Evolutionary conservation across 108 stramenopile species (phyloP).

Genomic region (Pseudonitzschia multiseries): DNA sequence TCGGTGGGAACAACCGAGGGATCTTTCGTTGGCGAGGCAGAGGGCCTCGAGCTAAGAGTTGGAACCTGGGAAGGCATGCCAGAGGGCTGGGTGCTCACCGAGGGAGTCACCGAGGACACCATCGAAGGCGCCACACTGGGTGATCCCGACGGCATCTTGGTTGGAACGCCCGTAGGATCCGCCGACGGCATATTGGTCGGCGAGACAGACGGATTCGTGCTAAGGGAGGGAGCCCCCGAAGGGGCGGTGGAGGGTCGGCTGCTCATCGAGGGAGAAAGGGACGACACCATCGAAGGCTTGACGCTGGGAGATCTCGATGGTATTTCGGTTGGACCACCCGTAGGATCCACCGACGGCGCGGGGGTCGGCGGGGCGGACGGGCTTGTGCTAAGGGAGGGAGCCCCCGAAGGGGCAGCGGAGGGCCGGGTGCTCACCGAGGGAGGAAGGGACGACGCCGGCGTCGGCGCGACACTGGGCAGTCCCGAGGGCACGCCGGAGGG

Average conservation of each 20-base stretch:
- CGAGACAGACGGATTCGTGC: neutral
- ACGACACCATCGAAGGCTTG: neutral
- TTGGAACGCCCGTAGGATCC: neutral
- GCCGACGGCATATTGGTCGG: neutral
- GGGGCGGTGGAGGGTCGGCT: constrained; percentile 10
- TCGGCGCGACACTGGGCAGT: neutral
- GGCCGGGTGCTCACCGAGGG: constrained; percentile 18
- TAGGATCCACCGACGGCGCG: neutral
- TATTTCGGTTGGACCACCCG: too few species aligned
- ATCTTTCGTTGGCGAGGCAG: neutral
- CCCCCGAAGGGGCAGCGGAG: constrained; percentile 12
- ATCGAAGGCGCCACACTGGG: too few species aligned
- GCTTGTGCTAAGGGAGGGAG: constrained; percentile 4
- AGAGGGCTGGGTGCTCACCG: too few species aligned
- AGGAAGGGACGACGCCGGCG: neutral
- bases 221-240: constrained; percentile 4
- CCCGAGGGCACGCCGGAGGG: constrained; percentile 2
- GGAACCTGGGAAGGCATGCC: constrained; percentile 1
- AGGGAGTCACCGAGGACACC: too few species aligned
- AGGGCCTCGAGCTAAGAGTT: neutral
- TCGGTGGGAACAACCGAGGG: neutral
- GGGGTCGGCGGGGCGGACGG: neutral
- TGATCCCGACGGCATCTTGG: neutral
- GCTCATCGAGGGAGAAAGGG: constrained; percentile 14
- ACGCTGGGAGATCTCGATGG: constrained; percentile 1